Percentiles rank a stretch among this genome's conserved stretches.
These are phyloP conservation scores for Peltaster fructicola DNA, from an alignment of 2,329 filamentous ascomycete genomes.

Conservation along the genomic window DNA sequence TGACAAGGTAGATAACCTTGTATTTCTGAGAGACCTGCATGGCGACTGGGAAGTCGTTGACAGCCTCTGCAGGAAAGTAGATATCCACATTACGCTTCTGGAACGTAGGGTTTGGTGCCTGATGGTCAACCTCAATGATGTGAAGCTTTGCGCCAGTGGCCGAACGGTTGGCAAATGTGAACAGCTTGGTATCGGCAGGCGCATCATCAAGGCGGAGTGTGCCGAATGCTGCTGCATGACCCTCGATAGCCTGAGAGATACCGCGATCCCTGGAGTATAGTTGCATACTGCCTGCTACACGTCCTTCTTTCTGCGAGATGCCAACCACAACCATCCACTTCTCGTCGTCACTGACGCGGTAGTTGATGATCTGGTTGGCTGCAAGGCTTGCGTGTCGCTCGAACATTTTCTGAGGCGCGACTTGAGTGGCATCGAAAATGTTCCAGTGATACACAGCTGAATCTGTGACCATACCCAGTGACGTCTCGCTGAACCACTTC, in stretches of 20 bases:
- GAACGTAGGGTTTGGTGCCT: conserved; percentile 74
- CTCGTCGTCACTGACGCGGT: conserved; percentile 83
- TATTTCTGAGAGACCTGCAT: conserved; percentile 97
- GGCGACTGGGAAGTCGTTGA: conserved; percentile 92
- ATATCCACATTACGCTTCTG: conserved; percentile 94
- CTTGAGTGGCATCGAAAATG: conserved; percentile 69
- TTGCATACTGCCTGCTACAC: conserved; percentile 92
- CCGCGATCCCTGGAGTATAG: conserved; percentile 90
- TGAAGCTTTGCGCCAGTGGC: conserved; percentile 86
- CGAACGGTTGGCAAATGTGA: conserved; percentile 87
- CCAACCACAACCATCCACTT: conserved; percentile 98
- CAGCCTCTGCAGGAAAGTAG: conserved; percentile 89
- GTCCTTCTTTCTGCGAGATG: conserved; percentile 82
- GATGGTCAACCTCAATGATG: conserved; percentile 92
- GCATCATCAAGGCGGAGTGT: conserved; percentile 78
- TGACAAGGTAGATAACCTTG: conserved; percentile 90
- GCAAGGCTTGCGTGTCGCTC: conserved; percentile 81
- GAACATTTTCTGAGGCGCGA: conserved; percentile 74
- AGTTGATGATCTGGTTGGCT: conserved; percentile 98
- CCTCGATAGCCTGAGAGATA: conserved; percentile 95
- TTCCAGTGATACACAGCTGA: conserved; percentile 94
- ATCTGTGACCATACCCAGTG: conserved; percentile 78
- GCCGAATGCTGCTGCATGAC: conserved; percentile 88
- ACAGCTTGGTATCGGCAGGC: conserved; percentile 79
- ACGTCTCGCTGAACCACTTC: conserved; percentile 93